Conservation (phyloP, 768 basidiomycete species). For the Lactifluus pinguis region DNA sequence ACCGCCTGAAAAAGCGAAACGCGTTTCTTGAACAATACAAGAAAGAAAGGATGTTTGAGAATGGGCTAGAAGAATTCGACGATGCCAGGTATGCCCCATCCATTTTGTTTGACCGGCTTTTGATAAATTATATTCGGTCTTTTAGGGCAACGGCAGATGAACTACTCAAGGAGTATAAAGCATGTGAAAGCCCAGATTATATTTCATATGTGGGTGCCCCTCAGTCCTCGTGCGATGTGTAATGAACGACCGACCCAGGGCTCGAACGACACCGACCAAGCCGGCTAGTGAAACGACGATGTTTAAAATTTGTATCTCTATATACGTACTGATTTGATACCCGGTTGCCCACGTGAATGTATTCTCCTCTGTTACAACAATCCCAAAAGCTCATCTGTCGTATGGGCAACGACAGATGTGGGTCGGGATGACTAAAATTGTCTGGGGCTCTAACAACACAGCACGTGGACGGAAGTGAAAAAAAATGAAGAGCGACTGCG, state of each 20-base stretch:
- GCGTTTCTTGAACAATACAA: slow-evolving; percentile 98
- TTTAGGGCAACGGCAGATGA: slow-evolving; percentile 77
- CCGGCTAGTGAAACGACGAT: slow-evolving; percentile 3
- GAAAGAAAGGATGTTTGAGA: slow-evolving; percentile 92
- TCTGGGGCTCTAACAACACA: slow-evolving; percentile 17
- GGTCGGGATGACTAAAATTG: neutral
- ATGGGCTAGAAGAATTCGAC: slow-evolving; percentile 92
- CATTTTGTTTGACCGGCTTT: neutral
- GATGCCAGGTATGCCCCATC: slow-evolving; percentile 69
- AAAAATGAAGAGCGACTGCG: slow-evolving; percentile 20
- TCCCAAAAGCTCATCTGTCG: neutral
- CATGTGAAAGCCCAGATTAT: slow-evolving; percentile 92
- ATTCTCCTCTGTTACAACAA: slow-evolving; percentile 7
- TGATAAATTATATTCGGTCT: neutral
- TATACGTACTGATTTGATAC: slow-evolving; percentile 1
- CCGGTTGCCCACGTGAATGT: slow-evolving; percentile 6
- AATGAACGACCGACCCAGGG: slow-evolving; percentile 3
- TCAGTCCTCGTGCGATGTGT: neutral
- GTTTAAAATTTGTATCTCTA: neutral
- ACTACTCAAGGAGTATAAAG: slow-evolving; percentile 87
- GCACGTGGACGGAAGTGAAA: slow-evolving; percentile 17
- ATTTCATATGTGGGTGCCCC: slow-evolving; percentile 63
- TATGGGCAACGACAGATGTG: neutral
- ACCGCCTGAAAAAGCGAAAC: slow-evolving; percentile 74
- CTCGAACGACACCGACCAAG: slow-evolving; percentile 14